A percentile compares a stretch with the other conserved stretches of the same genome.
These are phyloP conservation scores for Boletus mariae DNA, from an alignment of 1,284 basidiomycete genomes.

Conservation along the genomic window DNA sequence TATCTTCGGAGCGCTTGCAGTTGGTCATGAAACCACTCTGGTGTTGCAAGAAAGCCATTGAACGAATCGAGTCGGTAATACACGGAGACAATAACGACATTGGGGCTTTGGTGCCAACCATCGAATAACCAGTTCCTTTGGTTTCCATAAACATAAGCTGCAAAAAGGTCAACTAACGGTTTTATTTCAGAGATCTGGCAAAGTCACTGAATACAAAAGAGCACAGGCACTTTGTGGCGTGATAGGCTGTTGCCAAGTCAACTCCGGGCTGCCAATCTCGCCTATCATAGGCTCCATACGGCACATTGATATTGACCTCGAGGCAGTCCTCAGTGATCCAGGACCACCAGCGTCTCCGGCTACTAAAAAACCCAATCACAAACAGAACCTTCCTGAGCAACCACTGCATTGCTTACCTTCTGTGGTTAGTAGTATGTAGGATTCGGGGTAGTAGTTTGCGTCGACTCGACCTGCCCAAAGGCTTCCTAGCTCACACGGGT, in stretches of 20 bases:
- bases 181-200: background rate
- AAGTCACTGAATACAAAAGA: background rate
- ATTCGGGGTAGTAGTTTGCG: background rate
- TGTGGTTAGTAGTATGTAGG: no score
- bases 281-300: background rate
- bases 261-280: background rate
- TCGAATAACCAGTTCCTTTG: constrained; percentile 55
- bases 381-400: background rate
- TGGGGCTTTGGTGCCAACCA: constrained; percentile 48
- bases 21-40: constrained; percentile 47
- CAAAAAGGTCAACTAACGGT: background rate
- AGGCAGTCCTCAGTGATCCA: background rate
- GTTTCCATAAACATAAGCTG: constrained; percentile 46
- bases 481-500: constrained; percentile 25
- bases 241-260: background rate
- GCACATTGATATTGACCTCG: background rate
- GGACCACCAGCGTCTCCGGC: background rate
- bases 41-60: constrained; percentile 46
- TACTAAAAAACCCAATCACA: background rate
- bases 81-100: constrained; percentile 11
- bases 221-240: background rate
- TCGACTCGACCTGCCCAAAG: background rate
- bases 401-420: background rate
- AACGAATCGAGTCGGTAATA: constrained; percentile 41
- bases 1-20: constrained; percentile 53